Evolutionary conservation across 1,284 basidiomycete species (phyloP), one percentile per base, ranked within the genome.

Genomic region (Marasmius tenuissimus): DNA sequence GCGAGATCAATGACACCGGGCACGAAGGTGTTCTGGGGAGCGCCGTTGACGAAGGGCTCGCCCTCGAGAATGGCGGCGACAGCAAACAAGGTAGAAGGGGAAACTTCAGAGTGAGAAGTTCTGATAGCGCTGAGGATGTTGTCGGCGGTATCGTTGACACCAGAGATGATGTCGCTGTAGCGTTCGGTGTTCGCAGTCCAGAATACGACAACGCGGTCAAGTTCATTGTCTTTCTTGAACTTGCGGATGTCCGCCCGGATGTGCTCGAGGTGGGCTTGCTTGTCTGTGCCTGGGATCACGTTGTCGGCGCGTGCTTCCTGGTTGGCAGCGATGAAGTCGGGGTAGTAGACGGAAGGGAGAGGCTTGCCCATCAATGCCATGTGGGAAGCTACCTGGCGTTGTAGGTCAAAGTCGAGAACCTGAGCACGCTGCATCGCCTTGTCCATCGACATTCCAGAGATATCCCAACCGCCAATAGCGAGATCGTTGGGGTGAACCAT

Each of bases 101-200:
- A 95, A 18, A 98, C 91, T 76, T 99, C 97, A 16, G 85, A 81
- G 81, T 98, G 96, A 47, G 93, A 95, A 27, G 76, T 66, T 77
- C 92, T 86, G 81, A 99, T 94, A 7, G 95, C 80, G 55, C 83
- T 81, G 68, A 99, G 88, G 57, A 99, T 78, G 75, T 92, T 92
- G 69, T 94, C 92, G 14, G 95, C 92, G 14, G 96, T 96, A 78
- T 99, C 97, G 77, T 99, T 98, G 69, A 98, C 88, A 57, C 97
- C 96, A 14, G 93, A 84, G 72, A 98, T 88, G 76, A 99, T 89
- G 68, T 96, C 93, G 71, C 93, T 91, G 87, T 97, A 99, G 65
- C 97, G 92, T 84, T 99, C 97, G 42, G 97, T 99, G 83, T 99
- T 98, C 73, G 97, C 97, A 37, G 96, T 97, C 96, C 96, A 98